A percentile compares a stretch with the other conserved stretches of the same genome.
phyloP scores from a whole-genome alignment of 306 rosid species.

The Sechiopsis laciniata region DNA sequence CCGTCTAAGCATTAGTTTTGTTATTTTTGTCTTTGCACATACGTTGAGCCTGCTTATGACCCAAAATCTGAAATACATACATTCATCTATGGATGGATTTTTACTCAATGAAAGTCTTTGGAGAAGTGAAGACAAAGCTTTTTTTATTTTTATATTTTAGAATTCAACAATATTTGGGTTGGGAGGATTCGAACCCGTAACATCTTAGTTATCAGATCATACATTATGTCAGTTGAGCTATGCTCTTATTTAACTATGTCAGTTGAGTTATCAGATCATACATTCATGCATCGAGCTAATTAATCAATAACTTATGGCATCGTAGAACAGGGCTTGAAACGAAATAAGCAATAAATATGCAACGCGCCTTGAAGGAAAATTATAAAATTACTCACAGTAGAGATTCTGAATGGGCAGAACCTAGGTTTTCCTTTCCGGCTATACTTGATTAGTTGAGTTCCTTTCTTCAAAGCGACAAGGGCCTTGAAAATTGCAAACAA shows the following conservation, averaged over 20 bases:
- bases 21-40: constrained; percentile 6
- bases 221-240: too few species aligned
- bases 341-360: too few species aligned
- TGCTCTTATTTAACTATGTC: too few species aligned
- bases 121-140: background rate
- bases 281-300: too few species aligned
- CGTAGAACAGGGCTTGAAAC: too few species aligned
- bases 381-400: constrained; percentile 44
- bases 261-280: too few species aligned
- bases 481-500: constrained; percentile 49
- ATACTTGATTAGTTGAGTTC: constrained; percentile 72
- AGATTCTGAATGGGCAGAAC: constrained; percentile 71
- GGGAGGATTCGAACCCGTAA: too few species aligned
- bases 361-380: background rate
- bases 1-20: background rate
- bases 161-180: too few species aligned
- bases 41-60: background rate
- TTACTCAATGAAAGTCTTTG: background rate
- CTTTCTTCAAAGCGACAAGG: constrained; percentile 59
- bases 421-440: constrained; percentile 83
- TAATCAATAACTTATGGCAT: too few species aligned
- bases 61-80: constrained; percentile 4
- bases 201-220: too few species aligned
- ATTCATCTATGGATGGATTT: background rate
- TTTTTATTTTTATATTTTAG: too few species aligned